Evolutionary conservation across 202 grass and related monocot species (phyloP).

Genomic region (Cymbopogon flexuosus): DNA sequence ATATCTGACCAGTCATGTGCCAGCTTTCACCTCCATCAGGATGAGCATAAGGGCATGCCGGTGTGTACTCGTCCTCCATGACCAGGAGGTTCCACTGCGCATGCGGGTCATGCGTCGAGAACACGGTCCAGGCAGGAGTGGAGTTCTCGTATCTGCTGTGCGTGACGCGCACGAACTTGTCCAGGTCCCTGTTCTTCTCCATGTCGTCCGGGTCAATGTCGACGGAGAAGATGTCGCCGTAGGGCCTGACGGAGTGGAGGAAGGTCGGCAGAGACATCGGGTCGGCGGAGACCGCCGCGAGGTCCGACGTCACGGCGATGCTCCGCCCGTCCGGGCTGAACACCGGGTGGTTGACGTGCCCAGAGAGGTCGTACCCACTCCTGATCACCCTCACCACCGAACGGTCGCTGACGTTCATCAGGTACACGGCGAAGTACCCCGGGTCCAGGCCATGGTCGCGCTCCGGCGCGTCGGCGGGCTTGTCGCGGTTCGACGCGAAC

Average conservation of each 20-base stretch:
- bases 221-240: neutral
- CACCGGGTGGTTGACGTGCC: constrained; percentile 45
- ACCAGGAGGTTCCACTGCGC: constrained; percentile 11
- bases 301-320: constrained; percentile 24
- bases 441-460: constrained; percentile 14
- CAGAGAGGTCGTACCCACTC: neutral
- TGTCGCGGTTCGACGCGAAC: too few relatives aligned
- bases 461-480: neutral
- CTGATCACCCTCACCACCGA: neutral
- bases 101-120: neutral
- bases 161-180: neutral
- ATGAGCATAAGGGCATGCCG: neutral
- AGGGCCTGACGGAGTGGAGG: constrained; percentile 35
- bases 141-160: neutral
- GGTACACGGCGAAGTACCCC: constrained; percentile 33
- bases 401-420: constrained; percentile 7
- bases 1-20: constrained; percentile 7
- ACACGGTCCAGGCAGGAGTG: neutral
- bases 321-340: constrained; percentile 35
- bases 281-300: constrained; percentile 10
- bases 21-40: neutral
- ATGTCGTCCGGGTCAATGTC: neutral
- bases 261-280: constrained; percentile 32
- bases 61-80: neutral
- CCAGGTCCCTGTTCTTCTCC: neutral